phyloP scores from a whole-genome alignment of 768 basidiomycete genomes.

The Termitomyces sp. region DNA sequence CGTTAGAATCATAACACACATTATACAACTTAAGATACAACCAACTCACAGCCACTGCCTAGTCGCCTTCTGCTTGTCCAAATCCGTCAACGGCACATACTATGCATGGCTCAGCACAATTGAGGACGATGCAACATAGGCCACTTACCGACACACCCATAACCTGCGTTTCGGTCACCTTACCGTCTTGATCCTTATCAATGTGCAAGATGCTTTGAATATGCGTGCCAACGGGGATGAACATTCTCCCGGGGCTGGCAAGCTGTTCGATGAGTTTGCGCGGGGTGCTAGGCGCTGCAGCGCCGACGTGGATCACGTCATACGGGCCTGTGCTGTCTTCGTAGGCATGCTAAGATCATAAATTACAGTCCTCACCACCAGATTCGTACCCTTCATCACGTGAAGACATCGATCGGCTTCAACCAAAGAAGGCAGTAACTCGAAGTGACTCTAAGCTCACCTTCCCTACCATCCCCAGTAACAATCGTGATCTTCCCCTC shows the following conservation, averaged over 20 bases:
- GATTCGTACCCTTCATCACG: slow-evolving; percentile 31
- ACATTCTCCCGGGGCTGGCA: slow-evolving; percentile 76
- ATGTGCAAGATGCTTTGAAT: slow-evolving; percentile 67
- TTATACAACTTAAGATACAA: neutral
- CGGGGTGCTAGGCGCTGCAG: slow-evolving; percentile 79
- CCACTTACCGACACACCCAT: slow-evolving; percentile 79
- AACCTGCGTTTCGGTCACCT: slow-evolving; percentile 57
- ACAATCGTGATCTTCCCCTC: slow-evolving; percentile 58
- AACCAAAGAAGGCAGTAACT: neutral
- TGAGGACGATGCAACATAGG: neutral
- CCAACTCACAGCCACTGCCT: neutral
- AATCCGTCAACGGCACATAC: slow-evolving; percentile 74
- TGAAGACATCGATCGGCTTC: neutral
- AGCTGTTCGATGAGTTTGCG: slow-evolving; percentile 74
- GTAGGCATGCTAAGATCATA: neutral
- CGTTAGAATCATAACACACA: neutral
- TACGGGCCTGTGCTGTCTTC: slow-evolving; percentile 48
- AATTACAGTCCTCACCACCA: slow-evolving; percentile 24
- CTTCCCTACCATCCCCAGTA: slow-evolving; percentile 78
- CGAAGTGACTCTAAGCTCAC: slow-evolving; percentile 23
- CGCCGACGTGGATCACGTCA: slow-evolving; percentile 91
- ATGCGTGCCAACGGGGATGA: slow-evolving; percentile 81
- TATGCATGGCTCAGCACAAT: slow-evolving; percentile 17
- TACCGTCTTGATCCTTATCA: slow-evolving; percentile 74
- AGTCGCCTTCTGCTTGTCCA: slow-evolving; percentile 33